Percentiles rank a stretch among this genome's conserved stretches.
phyloP scores from a whole-genome alignment of 805 yeast genomes.

The Cyberlindnera euphorbiiphila region DNA sequence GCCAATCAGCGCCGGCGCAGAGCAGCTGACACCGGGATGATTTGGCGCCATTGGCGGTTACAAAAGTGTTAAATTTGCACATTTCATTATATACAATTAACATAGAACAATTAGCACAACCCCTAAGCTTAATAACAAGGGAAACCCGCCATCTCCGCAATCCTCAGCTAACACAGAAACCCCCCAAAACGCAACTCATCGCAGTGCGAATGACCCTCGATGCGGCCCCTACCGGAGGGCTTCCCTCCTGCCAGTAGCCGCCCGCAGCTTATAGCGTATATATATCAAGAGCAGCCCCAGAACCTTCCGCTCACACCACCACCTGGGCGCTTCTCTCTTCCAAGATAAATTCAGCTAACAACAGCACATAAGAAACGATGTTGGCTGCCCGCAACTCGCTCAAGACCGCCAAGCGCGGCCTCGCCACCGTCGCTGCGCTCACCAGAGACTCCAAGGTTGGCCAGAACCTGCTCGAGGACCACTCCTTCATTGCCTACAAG shows the following conservation, averaged over 20 bases:
- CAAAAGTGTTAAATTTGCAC: no score
- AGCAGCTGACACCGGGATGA: constrained; percentile 3
- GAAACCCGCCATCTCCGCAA: no score
- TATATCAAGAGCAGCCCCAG: constrained; percentile 12
- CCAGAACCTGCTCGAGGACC: constrained; percentile 77
- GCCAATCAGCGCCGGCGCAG: constrained; percentile 10
- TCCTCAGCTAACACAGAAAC: background rate
- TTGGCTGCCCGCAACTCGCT: constrained; percentile 22
- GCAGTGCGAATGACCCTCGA: constrained; percentile 15
- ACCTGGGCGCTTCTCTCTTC: no score
- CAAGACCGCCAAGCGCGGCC: constrained; percentile 31
- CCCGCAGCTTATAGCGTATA: no score
- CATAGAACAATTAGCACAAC: no score
- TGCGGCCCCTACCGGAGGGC: constrained; percentile 12
- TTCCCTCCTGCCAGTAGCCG: no score
- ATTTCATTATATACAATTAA: no score
- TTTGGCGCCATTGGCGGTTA: background rate
- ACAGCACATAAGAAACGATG: constrained; percentile 10
- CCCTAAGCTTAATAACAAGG: no score
- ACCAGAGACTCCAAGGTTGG: constrained; percentile 69
- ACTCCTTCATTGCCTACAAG: constrained; percentile 88
- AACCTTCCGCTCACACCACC: background rate
- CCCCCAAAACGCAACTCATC: constrained; percentile 15
- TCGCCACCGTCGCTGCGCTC: constrained; percentile 39
- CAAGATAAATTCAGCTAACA: background rate